phyloP scores from a whole-genome alignment of 1,139 yeast genomes.

The Zygosaccharomyces sapae region DNA sequence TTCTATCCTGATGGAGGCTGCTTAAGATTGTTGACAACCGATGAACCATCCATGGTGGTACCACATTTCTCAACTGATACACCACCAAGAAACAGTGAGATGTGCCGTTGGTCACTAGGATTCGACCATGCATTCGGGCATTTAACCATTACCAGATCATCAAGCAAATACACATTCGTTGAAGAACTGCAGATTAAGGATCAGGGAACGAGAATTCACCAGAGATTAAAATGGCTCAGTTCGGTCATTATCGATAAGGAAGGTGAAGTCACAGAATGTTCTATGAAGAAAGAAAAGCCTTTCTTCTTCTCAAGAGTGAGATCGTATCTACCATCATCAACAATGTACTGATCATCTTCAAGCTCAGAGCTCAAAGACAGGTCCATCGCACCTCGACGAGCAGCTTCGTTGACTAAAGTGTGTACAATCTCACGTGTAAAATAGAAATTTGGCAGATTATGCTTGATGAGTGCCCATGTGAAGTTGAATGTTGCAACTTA shows the following conservation, averaged over 20 bases:
- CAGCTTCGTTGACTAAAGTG: no score
- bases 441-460: not conserved
- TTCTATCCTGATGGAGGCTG: conserved; percentile 79
- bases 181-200: conserved; percentile 56
- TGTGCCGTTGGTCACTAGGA: conserved; percentile 52
- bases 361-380: no score
- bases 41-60: conserved; percentile 62
- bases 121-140: conserved; percentile 47
- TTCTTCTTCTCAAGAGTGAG: conserved; percentile 65
- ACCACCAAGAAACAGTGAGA: conserved; percentile 33
- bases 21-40: conserved; percentile 57
- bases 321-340: conserved; percentile 36
- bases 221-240: conserved; percentile 62
- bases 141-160: conserved; percentile 59
- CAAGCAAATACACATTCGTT: conserved; percentile 56
- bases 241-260: conserved; percentile 56
- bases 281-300: conserved; percentile 66
- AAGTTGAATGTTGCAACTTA: not conserved
- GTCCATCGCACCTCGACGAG: no score
- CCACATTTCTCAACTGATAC: conserved; percentile 46
- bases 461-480: not conserved
- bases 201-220: conserved; percentile 56
- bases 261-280: conserved; percentile 53
- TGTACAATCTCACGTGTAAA: not conserved
- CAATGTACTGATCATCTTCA: not conserved